A percentile compares a stretch with the other conserved stretches of the same genome.
Evolutionary conservation across 441 rosid species (phyloP).

Genomic region (Adansonia gregorii): DNA sequence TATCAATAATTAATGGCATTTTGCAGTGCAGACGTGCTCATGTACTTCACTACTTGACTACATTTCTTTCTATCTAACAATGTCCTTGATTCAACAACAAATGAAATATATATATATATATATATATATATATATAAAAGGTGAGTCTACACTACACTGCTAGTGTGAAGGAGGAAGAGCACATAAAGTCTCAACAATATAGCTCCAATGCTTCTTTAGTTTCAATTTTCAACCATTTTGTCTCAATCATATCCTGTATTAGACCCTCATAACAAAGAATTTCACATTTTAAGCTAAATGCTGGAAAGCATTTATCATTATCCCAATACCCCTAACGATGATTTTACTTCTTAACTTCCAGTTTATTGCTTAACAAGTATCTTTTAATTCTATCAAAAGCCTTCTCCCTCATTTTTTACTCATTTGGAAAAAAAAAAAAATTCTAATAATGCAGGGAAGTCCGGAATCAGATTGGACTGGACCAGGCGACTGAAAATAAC

Average conservation of each 20-base stretch:
- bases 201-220: not conserved
- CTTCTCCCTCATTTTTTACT: slow-evolving; percentile 7
- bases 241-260: not conserved
- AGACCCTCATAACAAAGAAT: not conserved
- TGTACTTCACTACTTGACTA: not conserved
- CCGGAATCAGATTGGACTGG: slow-evolving; percentile 67
- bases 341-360: slow-evolving; percentile 2
- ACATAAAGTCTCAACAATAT: not conserved
- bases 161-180: not conserved
- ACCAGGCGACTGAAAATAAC: slow-evolving; percentile 68
- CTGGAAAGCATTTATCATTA: slow-evolving; percentile 1
- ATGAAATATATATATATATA: not conserved
- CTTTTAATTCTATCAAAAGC: not conserved
- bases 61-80: not conserved
- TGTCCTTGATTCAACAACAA: slow-evolving; percentile 11
- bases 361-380: not conserved
- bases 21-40: not conserved
- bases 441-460: slow-evolving; percentile 52
- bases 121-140: not conserved
- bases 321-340: not conserved
- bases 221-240: not conserved
- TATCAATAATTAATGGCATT: slow-evolving; percentile 5
- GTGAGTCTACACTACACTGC: not conserved
- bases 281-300: not conserved
- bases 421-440: not conserved